phyloP scores from a whole-genome alignment of 495 filamentous ascomycete species.

The Trichocladium uniseriatum region DNA sequence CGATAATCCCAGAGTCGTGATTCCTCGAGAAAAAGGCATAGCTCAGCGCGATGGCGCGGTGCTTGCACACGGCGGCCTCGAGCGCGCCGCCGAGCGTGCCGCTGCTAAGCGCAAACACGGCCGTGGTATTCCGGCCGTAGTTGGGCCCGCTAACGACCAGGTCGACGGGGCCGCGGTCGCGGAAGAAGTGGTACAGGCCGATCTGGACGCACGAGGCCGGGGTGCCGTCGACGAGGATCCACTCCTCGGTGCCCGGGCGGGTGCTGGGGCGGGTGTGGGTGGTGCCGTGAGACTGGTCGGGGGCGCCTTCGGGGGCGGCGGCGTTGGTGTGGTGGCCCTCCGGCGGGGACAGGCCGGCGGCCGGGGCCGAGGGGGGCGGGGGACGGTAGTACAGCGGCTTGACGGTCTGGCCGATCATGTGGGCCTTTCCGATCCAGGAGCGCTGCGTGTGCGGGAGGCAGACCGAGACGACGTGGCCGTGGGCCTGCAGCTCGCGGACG shows the following conservation, averaged over 20 bases:
- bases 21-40: constrained; percentile 79
- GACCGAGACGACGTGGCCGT: constrained; percentile 78
- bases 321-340: constrained; percentile 9
- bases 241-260: constrained; percentile 64
- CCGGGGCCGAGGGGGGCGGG: constrained; percentile 41
- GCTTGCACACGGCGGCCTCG: constrained; percentile 79
- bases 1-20: constrained; percentile 71
- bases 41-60: constrained; percentile 68
- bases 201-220: constrained; percentile 86
- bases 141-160: constrained; percentile 87
- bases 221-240: constrained; percentile 84
- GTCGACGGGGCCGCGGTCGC: constrained; percentile 67
- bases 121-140: constrained; percentile 89
- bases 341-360: constrained; percentile 25
- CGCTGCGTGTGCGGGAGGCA: constrained; percentile 84
- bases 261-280: constrained; percentile 45
- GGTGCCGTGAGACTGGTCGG: constrained; percentile 42
- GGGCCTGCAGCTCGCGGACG: constrained; percentile 62
- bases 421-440: constrained; percentile 97
- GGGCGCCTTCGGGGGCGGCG: neutral
- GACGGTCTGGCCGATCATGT: constrained; percentile 77
- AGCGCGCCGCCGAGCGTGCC: constrained; percentile 88
- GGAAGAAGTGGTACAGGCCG: constrained; percentile 79
- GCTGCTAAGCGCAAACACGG: constrained; percentile 78
- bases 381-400: constrained; percentile 82